Evolutionary conservation across 805 yeast species (phyloP), one percentile per base, ranked within the genome.

Genomic region (Diddensiella transvaalensis): DNA sequence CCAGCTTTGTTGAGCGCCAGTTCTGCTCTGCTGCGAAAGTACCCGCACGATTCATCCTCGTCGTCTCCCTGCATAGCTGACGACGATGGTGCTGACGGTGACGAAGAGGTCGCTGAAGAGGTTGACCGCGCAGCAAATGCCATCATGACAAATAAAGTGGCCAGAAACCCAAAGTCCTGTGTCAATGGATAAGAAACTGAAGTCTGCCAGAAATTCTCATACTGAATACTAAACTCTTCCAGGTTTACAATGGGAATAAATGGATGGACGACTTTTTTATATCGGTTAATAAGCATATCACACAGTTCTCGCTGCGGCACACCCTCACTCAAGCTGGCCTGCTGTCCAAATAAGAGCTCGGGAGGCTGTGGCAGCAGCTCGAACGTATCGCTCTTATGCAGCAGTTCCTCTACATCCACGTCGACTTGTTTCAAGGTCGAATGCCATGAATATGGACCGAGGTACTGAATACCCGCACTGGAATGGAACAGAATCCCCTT

Each of bases 361-460:
- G 32, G 32, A 8, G 32, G 8, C 32, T 8, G 8, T 8, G 32
- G 32, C 32, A 26, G 32, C 8, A 8, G 38, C 8, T 35, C 38
- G 21, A 17, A 8, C 21, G 15, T 8, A 8, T 35, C 21, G 38
- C 8, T 6, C 38, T 15, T 35, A 17, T 35, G 21, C 15, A 35
- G 17, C 38, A 35, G 17, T 10, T 15, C 21, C 38, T 35, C 38
- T 6, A 35, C 38, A 15, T 35, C 38, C 38, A n/a, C 38, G 10
- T 10, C 32, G 18, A 17, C 38, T 10, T 35, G 18, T 15, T 35
- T 35, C 18, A 35, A 18, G 8, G 15, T 6, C 38, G 38, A 35
- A 35, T 35, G 38, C 38, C 38, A 35, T 17, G 38, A 35, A 15
- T n/a, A 35, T 17, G 38, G 38, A 6, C 38, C 38, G 8, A 35